A percentile compares a stretch with the other conserved stretches of the same genome.
Evolutionary conservation across 1,284 basidiomycete species (phyloP).

Genomic region (Athelia sp.): DNA sequence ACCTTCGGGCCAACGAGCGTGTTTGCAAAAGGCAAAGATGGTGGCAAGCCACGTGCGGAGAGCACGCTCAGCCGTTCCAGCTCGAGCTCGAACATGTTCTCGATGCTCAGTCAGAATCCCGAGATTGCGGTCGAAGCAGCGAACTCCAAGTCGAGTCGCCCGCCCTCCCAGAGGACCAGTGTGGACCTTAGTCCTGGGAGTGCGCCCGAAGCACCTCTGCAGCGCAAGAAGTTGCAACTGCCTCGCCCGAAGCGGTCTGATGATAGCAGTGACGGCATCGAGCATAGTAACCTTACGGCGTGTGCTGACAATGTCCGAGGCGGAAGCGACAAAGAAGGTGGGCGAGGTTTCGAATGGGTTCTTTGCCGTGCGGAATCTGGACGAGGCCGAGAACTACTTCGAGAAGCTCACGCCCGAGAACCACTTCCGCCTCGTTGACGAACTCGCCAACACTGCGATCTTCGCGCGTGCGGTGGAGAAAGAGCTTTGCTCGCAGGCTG

Average conservation of each 20-base stretch:
- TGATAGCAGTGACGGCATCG: conserved; percentile 17
- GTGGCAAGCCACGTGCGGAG: conserved; percentile 46
- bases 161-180: not conserved
- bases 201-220: conserved; percentile 27
- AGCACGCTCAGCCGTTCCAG: conserved; percentile 73
- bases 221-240: conserved; percentile 70
- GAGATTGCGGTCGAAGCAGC: conserved; percentile 27
- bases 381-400: too few relatives aligned
- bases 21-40: conserved; percentile 66
- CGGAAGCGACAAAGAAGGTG: too few relatives aligned
- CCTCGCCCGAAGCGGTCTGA: conserved; percentile 25
- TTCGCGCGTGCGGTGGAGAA: conserved; percentile 55
- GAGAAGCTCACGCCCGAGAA: too few relatives aligned
- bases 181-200: too few relatives aligned
- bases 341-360: too few relatives aligned
- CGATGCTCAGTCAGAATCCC: conserved; percentile 60
- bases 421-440: too few relatives aligned
- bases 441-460: conserved; percentile 18
- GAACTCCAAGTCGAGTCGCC: conserved; percentile 8
- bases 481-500: conserved; percentile 45
- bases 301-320: too few relatives aligned
- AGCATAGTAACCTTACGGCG: too few relatives aligned
- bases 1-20: conserved; percentile 79
- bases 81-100: conserved; percentile 87
- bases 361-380: too few relatives aligned